Evolutionary conservation across 305 asterid species (phyloP), one percentile per base, ranked within the genome.

Genomic region (Rubia occidens): DNA sequence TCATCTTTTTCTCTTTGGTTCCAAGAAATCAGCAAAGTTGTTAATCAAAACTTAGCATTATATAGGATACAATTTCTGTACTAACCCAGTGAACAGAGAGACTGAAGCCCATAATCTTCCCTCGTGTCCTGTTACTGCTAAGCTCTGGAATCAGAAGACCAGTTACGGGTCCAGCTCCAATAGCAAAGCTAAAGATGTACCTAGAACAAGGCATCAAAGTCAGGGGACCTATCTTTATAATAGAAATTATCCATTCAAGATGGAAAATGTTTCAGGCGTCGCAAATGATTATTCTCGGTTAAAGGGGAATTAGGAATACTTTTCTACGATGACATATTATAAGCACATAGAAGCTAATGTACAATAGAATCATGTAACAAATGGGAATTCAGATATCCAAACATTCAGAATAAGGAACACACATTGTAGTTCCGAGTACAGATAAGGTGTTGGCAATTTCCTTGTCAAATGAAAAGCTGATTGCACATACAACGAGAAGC

Each of bases 71-170:
- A 53, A 42, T 2, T 10, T 21, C 32, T 26, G 14, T 69, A 75
- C 87, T 29, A 83, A 91, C 97, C 97, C 97, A 91, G 74, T 91
- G 97, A 81, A 89, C 85, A 7, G 85, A 83, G 79, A 91, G 83
- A 79, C 96, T 91, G 87, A 91, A 91, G 70, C 88, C 83, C 89
- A 91, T 74, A 83, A 89, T 85, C 73, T 89, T 91, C 75, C 91
- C 89, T 67, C 95, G 85, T 68, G 93, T 87, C 78, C 88, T 83
- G 86, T 77, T 87, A 81, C 97, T 87, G 89, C 96, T 91, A 56
- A 91, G 91, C 83, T 89, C 97, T n/a, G 96, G 95, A 85, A 91
- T 91, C 55, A 91, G 77, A 65, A 91, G 84, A 39, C 97, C 96
- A 7, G 89, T 91, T 69, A 82, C 96, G 8, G 93, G 95, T 43